Evolutionary conservation across 2,329 filamentous ascomycete genomes (phyloP).

Genomic region (Pseudopithomyces maydicus): DNA sequence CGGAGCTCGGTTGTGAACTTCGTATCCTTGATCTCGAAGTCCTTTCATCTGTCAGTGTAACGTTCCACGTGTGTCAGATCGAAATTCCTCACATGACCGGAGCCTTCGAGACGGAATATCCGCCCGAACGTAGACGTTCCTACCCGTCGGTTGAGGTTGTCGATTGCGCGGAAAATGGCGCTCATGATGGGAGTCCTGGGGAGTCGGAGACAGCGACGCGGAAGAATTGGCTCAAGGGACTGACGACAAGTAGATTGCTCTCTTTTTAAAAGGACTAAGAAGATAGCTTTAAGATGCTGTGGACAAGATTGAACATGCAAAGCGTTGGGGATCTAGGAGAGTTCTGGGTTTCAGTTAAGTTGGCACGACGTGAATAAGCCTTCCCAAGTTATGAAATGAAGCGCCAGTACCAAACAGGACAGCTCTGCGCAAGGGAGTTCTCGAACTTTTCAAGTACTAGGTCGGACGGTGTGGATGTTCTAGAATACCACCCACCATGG

Average conservation of each 20-base stretch:
- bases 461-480: slow-evolving; percentile 13
- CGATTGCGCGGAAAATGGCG: slow-evolving; percentile 18
- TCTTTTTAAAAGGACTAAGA: slow-evolving; percentile 1
- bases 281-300: not conserved
- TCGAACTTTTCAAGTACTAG: slow-evolving; percentile 21
- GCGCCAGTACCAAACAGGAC: slow-evolving; percentile 13
- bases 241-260: not conserved
- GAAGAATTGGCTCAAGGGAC: not conserved
- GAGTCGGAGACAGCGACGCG: not conserved
- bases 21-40: slow-evolving; percentile 73
- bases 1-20: slow-evolving; percentile 83
- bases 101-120: slow-evolving; percentile 77
- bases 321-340: slow-evolving; percentile 2
- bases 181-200: slow-evolving; percentile 27
- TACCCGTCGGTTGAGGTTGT: slow-evolving; percentile 30
- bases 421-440: slow-evolving; percentile 16
- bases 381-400: slow-evolving; percentile 14
- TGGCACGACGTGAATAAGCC: slow-evolving; percentile 12
- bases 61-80: not conserved
- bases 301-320: slow-evolving; percentile 1
- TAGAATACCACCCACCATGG: slow-evolving; percentile 19
- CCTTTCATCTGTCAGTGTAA: slow-evolving; percentile 50
- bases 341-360: not conserved
- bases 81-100: slow-evolving; percentile 71
- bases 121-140: slow-evolving; percentile 45